A percentile compares a stretch with the other conserved stretches of the same genome.
Conservation (phyloP, 805 yeast genomes). For the Tetrapisispora phaffii region DNA sequence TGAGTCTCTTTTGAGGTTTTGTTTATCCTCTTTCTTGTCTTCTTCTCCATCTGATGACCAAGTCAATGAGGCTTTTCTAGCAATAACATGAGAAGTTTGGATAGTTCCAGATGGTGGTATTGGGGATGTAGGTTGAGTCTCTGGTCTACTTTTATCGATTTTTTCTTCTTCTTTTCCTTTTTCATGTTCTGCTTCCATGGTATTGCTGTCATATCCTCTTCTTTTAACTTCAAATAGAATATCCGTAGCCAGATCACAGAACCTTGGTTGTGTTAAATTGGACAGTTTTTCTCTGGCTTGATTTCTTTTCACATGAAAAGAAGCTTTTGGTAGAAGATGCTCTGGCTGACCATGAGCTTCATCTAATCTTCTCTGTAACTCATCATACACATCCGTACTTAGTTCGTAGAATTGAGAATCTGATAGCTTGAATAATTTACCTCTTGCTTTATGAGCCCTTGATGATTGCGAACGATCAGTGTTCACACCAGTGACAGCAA, state of each 20-base stretch:
- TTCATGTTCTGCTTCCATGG: not conserved
- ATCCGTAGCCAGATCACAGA: constrained; percentile 84
- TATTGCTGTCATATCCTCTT: constrained; percentile 41
- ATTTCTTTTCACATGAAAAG: constrained; percentile 87
- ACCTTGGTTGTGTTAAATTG: constrained; percentile 68
- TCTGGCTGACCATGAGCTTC: constrained; percentile 51
- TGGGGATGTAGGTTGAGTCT: constrained; percentile 3
- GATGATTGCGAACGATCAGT: constrained; percentile 29
- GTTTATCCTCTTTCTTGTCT: not conserved
- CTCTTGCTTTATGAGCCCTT: constrained; percentile 74
- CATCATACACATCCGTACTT: constrained; percentile 91
- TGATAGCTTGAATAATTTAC: constrained; percentile 72
- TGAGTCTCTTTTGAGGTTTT: not conserved
- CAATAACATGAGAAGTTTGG: constrained; percentile 65
- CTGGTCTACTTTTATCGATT: not conserved
- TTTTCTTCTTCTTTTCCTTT: not conserved
- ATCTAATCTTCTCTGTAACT: constrained; percentile 66
- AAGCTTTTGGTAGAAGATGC: constrained; percentile 55
- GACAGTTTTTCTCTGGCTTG: constrained; percentile 91
- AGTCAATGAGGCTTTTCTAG: constrained; percentile 71
- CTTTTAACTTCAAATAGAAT: constrained; percentile 80
- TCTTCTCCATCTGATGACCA: constrained; percentile 72
- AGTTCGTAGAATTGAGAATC: constrained; percentile 78
- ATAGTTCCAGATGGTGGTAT: constrained; percentile 31
- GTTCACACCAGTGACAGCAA: constrained; percentile 21